A percentile compares a stretch with the other conserved stretches of the same genome.
Conservation (phyloP, 2,329 filamentous ascomycete species). For the Ramichloridium luteum region DNA sequence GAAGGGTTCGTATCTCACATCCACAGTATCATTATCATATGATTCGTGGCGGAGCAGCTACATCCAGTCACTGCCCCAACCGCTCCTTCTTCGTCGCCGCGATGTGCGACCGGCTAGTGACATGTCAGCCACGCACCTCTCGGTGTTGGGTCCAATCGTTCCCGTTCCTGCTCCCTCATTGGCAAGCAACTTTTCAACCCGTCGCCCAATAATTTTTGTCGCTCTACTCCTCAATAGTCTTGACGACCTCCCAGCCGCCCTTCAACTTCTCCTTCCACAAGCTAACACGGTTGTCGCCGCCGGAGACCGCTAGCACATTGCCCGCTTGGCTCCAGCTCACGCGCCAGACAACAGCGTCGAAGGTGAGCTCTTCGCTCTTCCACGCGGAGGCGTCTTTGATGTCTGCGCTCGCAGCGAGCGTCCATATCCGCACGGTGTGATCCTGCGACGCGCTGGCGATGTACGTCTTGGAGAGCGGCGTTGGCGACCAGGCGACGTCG, state of each 20-base stretch:
- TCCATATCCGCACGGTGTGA: slow-evolving; percentile 97
- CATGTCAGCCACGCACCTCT: too few relatives aligned
- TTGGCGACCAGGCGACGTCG: slow-evolving; percentile 94
- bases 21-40: too few relatives aligned
- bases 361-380: slow-evolving; percentile 73
- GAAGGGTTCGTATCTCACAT: too few relatives aligned
- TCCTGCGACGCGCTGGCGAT: slow-evolving; percentile 93
- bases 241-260: slow-evolving; percentile 94
- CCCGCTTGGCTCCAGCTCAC: slow-evolving; percentile 97
- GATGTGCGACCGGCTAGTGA: too few relatives aligned
- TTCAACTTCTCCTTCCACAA: slow-evolving; percentile 97
- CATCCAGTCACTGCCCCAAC: too few relatives aligned
- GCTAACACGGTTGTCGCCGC: slow-evolving; percentile 90
- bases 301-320: slow-evolving; percentile 87
- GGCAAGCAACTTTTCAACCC: too few relatives aligned
- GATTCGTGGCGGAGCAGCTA: too few relatives aligned
- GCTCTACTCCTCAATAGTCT: slow-evolving; percentile 61
- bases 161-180: too few relatives aligned
- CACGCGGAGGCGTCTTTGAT: slow-evolving; percentile 51
- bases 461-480: slow-evolving; percentile 88
- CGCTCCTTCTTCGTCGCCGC: too few relatives aligned
- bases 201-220: too few relatives aligned
- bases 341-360: slow-evolving; percentile 84
- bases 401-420: slow-evolving; percentile 34
- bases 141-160: too few relatives aligned